Percentiles rank a stretch among this genome's conserved stretches.
phyloP scores from a whole-genome alignment of 768 basidiomycete species.

The Pisolithus sp. region DNA sequence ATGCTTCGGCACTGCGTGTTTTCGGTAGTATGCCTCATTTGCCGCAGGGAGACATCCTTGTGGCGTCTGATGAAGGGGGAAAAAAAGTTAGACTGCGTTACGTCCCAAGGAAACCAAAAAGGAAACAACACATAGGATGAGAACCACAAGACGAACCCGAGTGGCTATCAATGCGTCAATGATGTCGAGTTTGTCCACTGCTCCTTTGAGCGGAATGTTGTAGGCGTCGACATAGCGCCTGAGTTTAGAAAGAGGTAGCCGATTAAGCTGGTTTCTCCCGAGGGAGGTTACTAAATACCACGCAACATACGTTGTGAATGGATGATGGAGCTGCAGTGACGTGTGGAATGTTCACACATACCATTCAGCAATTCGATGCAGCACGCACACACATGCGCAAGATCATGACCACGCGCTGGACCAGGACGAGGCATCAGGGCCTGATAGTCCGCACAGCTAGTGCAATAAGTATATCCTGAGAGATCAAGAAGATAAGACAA shows the following conservation, averaged over 20 bases:
- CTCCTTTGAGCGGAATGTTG: constrained; percentile 52
- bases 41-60: constrained; percentile 56
- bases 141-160: constrained; percentile 34
- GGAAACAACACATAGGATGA: not conserved
- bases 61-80: constrained; percentile 34
- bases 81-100: not conserved
- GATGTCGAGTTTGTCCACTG: constrained; percentile 74
- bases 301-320: constrained; percentile 1
- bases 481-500: not conserved
- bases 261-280: constrained; percentile 49
- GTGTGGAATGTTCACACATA: constrained; percentile 27
- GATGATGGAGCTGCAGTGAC: not conserved
- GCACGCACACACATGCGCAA: constrained; percentile 60
- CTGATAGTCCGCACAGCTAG: constrained; percentile 68
- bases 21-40: constrained; percentile 49
- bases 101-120: not conserved
- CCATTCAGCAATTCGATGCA: constrained; percentile 68
- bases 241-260: constrained; percentile 52
- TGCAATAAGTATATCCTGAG: constrained; percentile 66
- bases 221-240: constrained; percentile 68
- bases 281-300: constrained; percentile 57
- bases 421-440: constrained; percentile 64
- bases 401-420: constrained; percentile 55
- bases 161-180: constrained; percentile 54
- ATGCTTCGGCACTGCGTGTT: constrained; percentile 20